phyloP scores from a whole-genome alignment of 345 rosid species.

The Turritis glabra region DNA sequence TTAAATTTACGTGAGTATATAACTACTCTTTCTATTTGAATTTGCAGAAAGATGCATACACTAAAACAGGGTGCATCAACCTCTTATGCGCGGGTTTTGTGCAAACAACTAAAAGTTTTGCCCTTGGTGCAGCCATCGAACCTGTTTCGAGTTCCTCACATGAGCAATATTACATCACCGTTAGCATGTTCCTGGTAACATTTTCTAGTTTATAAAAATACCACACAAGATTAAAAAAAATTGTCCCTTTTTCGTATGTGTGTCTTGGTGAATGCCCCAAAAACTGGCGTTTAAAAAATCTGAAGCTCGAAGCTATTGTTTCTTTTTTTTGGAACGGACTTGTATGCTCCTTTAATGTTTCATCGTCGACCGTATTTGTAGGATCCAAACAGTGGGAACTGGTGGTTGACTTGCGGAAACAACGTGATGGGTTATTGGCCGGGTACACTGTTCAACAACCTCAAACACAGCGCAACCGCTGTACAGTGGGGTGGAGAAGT shows the following conservation, averaged over 20 bases:
- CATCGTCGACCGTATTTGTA: background rate
- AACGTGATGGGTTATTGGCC: constrained; percentile 50
- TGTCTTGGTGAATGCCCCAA: background rate
- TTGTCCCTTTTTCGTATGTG: background rate
- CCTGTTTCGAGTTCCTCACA: background rate
- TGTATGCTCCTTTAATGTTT: background rate
- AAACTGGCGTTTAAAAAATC: background rate
- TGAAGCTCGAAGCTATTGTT: background rate
- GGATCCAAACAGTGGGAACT: constrained; percentile 49
- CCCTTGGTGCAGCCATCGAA: constrained; percentile 41
- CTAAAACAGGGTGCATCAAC: constrained; percentile 47
- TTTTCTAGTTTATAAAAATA: background rate
- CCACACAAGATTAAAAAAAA: no score
- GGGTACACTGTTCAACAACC: constrained; percentile 22
- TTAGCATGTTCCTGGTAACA: constrained; percentile 40
- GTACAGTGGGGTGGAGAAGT: constrained; percentile 70
- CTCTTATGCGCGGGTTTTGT: constrained; percentile 53
- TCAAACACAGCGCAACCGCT: constrained; percentile 42
- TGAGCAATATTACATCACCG: constrained; percentile 29
- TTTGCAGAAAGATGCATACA: constrained; percentile 39
- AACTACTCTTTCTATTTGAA: background rate
- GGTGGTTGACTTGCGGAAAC: constrained; percentile 46
- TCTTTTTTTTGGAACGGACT: background rate
- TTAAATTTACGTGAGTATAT: background rate
- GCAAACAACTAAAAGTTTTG: constrained; percentile 35